Percentiles rank a stretch among this genome's conserved stretches.
Conservation (phyloP, 2,329 filamentous ascomycete species). For the Myrmaecium sp. region DNA sequence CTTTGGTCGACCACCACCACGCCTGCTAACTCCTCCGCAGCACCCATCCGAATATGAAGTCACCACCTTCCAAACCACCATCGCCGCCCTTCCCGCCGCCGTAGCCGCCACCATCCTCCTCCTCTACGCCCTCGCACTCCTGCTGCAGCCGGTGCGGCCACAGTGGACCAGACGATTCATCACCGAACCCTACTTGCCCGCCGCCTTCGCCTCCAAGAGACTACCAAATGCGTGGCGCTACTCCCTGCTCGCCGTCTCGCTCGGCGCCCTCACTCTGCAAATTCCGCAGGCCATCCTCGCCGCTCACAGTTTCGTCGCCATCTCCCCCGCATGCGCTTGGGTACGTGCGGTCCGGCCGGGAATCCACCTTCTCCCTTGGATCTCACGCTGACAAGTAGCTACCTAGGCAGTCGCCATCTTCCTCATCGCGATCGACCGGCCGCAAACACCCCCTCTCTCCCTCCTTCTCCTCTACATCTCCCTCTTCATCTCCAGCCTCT, state of each 20-base stretch:
- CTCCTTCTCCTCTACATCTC: slow-evolving; percentile 20
- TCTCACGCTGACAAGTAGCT: slow-evolving; percentile 6
- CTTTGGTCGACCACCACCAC: too few relatives aligned
- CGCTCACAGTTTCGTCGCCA: slow-evolving; percentile 6
- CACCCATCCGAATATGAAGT: too few relatives aligned
- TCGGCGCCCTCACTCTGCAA: slow-evolving; percentile 13
- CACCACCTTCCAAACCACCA: slow-evolving; percentile 22
- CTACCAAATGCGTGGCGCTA: slow-evolving; percentile 13
- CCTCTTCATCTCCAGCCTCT: slow-evolving; percentile 20
- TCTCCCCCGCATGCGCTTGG: slow-evolving; percentile 17
- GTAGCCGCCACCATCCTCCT: slow-evolving; percentile 21
- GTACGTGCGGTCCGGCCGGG: slow-evolving; percentile 8
- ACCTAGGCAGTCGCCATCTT: slow-evolving; percentile 17
- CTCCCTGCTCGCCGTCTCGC: slow-evolving; percentile 11
- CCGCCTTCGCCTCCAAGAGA: slow-evolving; percentile 11
- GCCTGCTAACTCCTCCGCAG: too few relatives aligned
- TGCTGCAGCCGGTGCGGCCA: slow-evolving; percentile 22
- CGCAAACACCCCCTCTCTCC: slow-evolving; percentile 23
- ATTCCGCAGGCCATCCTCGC: slow-evolving; percentile 11
- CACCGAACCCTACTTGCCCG: slow-evolving; percentile 11
- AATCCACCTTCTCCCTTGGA: slow-evolving; percentile 1
- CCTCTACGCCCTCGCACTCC: slow-evolving; percentile 15
- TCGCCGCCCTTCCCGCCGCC: slow-evolving; percentile 21
- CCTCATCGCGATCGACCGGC: slow-evolving; percentile 21
- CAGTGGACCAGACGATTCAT: slow-evolving; percentile 37